phyloP scores from a whole-genome alignment of 148 eudicot genomes.

The Suaeda aralocaspica region DNA sequence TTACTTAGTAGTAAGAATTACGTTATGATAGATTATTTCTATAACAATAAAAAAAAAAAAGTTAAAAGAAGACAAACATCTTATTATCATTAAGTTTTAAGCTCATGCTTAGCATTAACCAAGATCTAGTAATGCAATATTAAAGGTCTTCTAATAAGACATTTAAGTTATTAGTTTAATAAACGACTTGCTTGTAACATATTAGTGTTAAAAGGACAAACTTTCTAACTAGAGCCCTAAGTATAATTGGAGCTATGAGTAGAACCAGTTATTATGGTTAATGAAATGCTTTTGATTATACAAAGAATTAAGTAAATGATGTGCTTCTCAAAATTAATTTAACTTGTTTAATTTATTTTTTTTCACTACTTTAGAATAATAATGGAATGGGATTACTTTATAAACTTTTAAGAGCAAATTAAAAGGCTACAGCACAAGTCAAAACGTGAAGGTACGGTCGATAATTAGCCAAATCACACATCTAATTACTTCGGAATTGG shows the following conservation, averaged over 20 bases:
- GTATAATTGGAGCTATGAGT: neutral
- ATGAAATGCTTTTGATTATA: constrained; percentile 8
- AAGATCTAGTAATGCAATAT: neutral
- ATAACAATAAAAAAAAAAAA: too few relatives aligned
- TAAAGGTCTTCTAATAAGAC: neutral
- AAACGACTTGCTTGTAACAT: neutral
- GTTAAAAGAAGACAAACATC: too few relatives aligned
- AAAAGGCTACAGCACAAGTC: constrained; percentile 21
- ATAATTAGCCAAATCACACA: constrained; percentile 6
- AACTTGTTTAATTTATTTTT: neutral
- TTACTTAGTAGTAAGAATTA: too few relatives aligned
- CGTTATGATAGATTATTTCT: too few relatives aligned
- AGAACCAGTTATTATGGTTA: neutral
- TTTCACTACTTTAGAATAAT: constrained; percentile 5
- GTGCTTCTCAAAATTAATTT: constrained; percentile 19
- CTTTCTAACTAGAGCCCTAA: neutral
- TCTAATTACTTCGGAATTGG: too few relatives aligned
- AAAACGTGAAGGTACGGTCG: constrained; percentile 20
- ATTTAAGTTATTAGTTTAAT: neutral
- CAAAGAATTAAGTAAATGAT: constrained; percentile 16
- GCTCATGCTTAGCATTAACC: neutral
- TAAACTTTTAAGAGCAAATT: constrained; percentile 13
- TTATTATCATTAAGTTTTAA: too few relatives aligned
- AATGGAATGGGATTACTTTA: constrained; percentile 17
- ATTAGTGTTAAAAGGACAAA: neutral